Conservation (phyloP, 139 green algal species). For the Chlamydomonas asymmetrica region DNA sequence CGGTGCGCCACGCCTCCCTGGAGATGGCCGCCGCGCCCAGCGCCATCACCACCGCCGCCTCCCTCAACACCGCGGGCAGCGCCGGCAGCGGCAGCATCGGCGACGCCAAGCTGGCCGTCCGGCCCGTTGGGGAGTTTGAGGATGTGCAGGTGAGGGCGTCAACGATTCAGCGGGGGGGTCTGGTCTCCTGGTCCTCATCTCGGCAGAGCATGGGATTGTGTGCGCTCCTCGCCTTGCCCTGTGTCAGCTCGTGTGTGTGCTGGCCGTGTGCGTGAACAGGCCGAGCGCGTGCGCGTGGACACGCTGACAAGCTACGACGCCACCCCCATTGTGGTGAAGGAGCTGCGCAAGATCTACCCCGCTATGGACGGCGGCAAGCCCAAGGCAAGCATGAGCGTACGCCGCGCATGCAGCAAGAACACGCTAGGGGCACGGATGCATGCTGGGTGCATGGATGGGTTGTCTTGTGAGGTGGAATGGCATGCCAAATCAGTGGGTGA, state of each 20-base stretch:
- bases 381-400: too few relatives aligned
- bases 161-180: neutral
- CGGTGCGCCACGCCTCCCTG: too few relatives aligned
- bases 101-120: neutral
- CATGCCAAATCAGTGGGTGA: too few relatives aligned
- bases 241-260: neutral
- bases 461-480: too few relatives aligned
- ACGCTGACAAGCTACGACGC: too few relatives aligned
- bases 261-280: neutral
- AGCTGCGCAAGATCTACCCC: slow-evolving; percentile 80
- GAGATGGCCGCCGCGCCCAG: too few relatives aligned
- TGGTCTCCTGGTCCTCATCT: neutral
- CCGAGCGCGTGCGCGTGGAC: neutral
- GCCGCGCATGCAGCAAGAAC: too few relatives aligned
- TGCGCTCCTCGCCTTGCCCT: neutral
- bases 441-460: too few relatives aligned
- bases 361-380: slow-evolving; percentile 52
- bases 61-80: neutral
- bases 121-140: neutral
- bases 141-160: neutral
- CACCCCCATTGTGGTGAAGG: slow-evolving; percentile 71
- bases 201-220: neutral
- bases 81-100: neutral
- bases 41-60: neutral
- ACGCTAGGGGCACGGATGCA: too few relatives aligned